Evolutionary conservation across 179 eudicot species (phyloP), one percentile per base, ranked within the genome.

Genomic region (Actinidia chinensis): DNA sequence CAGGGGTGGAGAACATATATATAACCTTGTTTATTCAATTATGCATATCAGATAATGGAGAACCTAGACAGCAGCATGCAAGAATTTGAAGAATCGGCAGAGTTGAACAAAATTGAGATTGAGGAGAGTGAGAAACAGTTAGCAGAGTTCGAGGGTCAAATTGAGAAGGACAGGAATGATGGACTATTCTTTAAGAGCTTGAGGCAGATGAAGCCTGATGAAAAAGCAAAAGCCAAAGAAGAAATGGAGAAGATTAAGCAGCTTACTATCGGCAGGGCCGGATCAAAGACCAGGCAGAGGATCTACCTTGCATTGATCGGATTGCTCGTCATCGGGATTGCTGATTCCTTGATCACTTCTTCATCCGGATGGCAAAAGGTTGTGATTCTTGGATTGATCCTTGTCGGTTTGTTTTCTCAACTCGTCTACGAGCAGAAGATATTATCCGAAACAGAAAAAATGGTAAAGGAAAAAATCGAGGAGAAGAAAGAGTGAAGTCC

Each of bases 61-160:
- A 91, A 89, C 59, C 90, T 94, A 69, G 98, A 95, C 75, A 89
- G 87, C 79, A 83, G 78, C 79, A 94, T 96, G 98, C 94, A 87
- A 82, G 97, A 87, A n/a, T 94, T 92, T 61, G 99, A 95, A 83
- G 98, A 96, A 82, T 83, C 94, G 17, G 60, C 86, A 56, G 89
- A 86, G 85, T 56, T 79, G 66, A 87, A 84, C 85, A 91, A 85
- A 78, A 72, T 70, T 74, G 92, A 92, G 80, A 88, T 88, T 20
- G 92, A 86, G 61, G 76, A 80, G 89, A 87, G 82, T 22, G 88
- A 94, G 42, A 83, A 87, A 83, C 89, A 84, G 76, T 76, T 95
- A 52, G 79, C 80, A 17, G 97, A 94, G 0, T 89, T 94, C 28
- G 92, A 95, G 83, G 92, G 82, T 13, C 88, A 85, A 68, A 85